Evolutionary conservation across 2,329 filamentous ascomycete species (phyloP), one percentile per base, ranked within the genome.

Genomic region (Claviceps arundinis): DNA sequence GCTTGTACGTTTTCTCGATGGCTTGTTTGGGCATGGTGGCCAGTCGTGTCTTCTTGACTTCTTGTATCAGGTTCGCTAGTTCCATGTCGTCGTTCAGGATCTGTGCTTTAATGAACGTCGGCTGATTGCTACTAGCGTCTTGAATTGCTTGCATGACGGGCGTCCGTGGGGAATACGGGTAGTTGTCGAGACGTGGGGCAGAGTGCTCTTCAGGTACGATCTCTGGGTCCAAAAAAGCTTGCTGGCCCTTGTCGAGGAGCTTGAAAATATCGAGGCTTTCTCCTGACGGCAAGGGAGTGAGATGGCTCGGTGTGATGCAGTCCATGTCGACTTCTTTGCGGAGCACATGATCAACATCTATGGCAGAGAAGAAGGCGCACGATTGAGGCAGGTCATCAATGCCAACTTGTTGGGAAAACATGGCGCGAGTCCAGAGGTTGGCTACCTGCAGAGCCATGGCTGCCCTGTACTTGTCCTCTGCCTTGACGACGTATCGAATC

Each of bases 301-400:
- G 77, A 66, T 98, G 87, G 44, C 86, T 93, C 1, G 93, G 93
- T 0, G 93, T 98, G 44, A 97, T 70, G 65, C 93, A 98, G 62
- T 95, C 87, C 88, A 98, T 95, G 65, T 98, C 86, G 4, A 98
- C 94, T 68, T 98, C 93, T 65, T 98, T 98, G 50, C 93, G 81
- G n/a, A 98, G 75, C 3, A 98, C 90, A 60, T 89, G 84, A 63
- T 98, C 93, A 58, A 98, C 87, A 63, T 98, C 93, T 5, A 98
- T 82, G 3, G 93, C 91, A 1, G 87, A 94, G 69, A 98, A 98
- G 68, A 89, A 98, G 8, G 93, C 93, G 61, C 90, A 96, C 0
- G 86, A 83, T 63, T 97, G 93, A 0, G 94, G 93, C 9, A 98
- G 77, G 62, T 98, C 93, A 57, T 95, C 76, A 61, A 98, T 98